These are phyloP conservation scores for Plenodomus tracheiphilus DNA, from an alignment of 2,329 filamentous ascomycete species.

Conservation along the genomic window DNA sequence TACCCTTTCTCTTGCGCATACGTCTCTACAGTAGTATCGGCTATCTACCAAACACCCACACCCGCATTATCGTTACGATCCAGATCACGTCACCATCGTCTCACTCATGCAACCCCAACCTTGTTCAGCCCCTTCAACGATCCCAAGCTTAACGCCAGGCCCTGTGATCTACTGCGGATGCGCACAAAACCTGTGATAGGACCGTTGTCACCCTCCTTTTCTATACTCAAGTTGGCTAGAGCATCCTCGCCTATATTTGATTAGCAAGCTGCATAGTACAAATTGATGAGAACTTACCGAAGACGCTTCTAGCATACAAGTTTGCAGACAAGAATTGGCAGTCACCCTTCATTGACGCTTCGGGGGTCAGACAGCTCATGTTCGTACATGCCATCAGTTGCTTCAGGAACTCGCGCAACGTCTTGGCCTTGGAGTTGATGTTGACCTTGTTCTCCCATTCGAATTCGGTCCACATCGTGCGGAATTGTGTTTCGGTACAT, in stretches of 20 bases:
- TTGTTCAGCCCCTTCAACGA: constrained; percentile 88
- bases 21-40: neutral
- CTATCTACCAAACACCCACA: neutral
- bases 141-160: constrained; percentile 88
- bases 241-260: constrained; percentile 83
- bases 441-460: constrained; percentile 99
- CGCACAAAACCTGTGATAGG: constrained; percentile 96
- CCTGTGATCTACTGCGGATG: constrained; percentile 96
- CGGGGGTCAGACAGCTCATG: constrained; percentile 96
- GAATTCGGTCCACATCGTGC: constrained; percentile 99
- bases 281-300: constrained; percentile 71
- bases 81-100: neutral
- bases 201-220: constrained; percentile 94
- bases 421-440: constrained; percentile 96
- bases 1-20: constrained; percentile 9
- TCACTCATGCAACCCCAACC: constrained; percentile 33
- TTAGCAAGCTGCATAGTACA: constrained; percentile 8
- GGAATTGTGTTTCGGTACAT: constrained; percentile 97
- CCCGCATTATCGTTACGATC: neutral
- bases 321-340: constrained; percentile 98
- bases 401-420: constrained; percentile 85
- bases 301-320: constrained; percentile 93
- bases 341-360: constrained; percentile 94
- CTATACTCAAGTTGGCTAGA: constrained; percentile 93
- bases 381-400: constrained; percentile 97